Percentiles rank a stretch among this genome's conserved stretches.
phyloP scores from a whole-genome alignment of 2,329 filamentous ascomycete genomes.

The Beauveria australis region DNA sequence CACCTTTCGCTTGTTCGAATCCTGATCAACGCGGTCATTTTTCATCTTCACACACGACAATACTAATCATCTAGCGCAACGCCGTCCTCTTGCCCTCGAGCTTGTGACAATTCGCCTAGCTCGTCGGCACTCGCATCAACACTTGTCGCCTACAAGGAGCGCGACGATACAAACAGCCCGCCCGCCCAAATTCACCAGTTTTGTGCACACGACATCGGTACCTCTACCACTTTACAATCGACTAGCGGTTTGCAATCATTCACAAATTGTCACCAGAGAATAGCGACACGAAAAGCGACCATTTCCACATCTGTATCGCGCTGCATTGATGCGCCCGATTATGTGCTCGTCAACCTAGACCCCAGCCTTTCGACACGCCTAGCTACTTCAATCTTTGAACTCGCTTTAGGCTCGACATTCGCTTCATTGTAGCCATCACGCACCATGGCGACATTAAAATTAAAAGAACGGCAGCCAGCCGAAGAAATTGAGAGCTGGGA shows the following conservation, averaged over 20 bases:
- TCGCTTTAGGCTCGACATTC: slow-evolving; percentile 4
- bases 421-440: background rate
- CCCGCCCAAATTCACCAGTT: background rate
- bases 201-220: slow-evolving; percentile 1
- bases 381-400: slow-evolving; percentile 5
- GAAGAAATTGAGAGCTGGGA: slow-evolving; percentile 65
- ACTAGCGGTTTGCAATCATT: background rate
- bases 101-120: slow-evolving; percentile 7
- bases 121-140: slow-evolving; percentile 1
- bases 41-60: slow-evolving; percentile 5
- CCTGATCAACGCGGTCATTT: background rate
- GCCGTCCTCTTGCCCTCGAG: slow-evolving; percentile 1
- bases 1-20: slow-evolving; percentile 3
- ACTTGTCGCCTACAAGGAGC: background rate
- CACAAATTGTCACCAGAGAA: background rate
- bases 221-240: background rate
- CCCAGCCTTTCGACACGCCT: slow-evolving; percentile 1
- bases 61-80: slow-evolving; percentile 9
- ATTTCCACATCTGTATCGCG: background rate
- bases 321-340: slow-evolving; percentile 7
- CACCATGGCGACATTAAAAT: slow-evolving; percentile 46
- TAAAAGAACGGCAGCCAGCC: slow-evolving; percentile 46
- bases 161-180: background rate
- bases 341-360: slow-evolving; percentile 8
- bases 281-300: background rate